Evolutionary conservation across 768 basidiomycete genomes (phyloP), one percentile per base, ranked within the genome.

Genomic region (Mycena chlorophos): DNA sequence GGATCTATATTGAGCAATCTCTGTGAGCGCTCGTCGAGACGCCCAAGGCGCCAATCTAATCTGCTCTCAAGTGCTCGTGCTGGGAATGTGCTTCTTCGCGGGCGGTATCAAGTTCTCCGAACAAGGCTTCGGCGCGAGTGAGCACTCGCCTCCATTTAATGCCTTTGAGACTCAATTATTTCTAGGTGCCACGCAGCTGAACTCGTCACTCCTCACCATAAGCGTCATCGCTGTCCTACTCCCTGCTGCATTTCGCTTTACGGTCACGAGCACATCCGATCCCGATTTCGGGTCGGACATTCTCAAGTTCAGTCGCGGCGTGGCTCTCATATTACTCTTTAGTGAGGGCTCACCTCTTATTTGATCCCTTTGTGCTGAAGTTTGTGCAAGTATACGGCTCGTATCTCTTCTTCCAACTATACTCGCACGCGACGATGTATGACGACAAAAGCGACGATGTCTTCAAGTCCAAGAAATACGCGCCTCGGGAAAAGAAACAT

Each of bases 71-170:
- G 87, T 92, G 29, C 78, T 94, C 48, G 85, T 94, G 17, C 78
- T 93, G 27, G 91, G 91, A 47, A 91, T 94, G 91, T 92, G 91
- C 65, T 93, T 93, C 73, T 92, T 93, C 62, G 89, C 88, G 20
- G 91, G 90, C 53, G 91, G 91, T 19, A 72, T 85, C 49, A 81
- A 81, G 62, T 92, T 83, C 65, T 87, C 86, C 19, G 87, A 91
- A 62, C 91, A 92, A 71, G 89, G 86, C 1, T 89, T 91, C 63
- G 85, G 86, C 46, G 71, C 79, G 37, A 85, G 89, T 89, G 60
- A 65, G 88, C 75, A 51, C 28, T 73, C 76, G 55, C 58, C 75
- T 27, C 73, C 78, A 31, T 72, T 28, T 42, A 20, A 14, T 23
- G 12, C 27, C 29, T 22, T 51, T 31, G n/a, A n/a, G n/a, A 43